Percentiles rank a stretch among this genome's conserved stretches.
Conservation (phyloP, 768 basidiomycete species). For the Pleurotus tuber-regium region DNA sequence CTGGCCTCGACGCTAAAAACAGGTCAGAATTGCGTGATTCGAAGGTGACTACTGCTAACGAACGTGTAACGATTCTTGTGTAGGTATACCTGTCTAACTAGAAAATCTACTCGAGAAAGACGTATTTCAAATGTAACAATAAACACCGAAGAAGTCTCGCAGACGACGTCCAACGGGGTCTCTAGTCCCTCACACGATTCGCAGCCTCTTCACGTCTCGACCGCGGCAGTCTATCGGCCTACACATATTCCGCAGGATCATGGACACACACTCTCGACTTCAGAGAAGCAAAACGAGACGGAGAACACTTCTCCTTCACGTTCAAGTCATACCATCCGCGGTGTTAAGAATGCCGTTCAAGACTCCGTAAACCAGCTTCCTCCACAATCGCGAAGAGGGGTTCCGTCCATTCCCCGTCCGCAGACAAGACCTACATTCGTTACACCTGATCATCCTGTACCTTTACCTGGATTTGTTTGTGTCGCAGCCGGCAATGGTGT, state of each 20-base stretch:
- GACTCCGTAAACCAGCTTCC: background rate
- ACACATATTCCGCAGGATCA: too few species aligned
- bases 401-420: background rate
- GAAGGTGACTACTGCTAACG: too few species aligned
- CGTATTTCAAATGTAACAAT: background rate
- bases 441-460: background rate
- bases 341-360: background rate
- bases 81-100: background rate
- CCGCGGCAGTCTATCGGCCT: too few species aligned
- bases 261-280: too few species aligned
- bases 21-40: background rate
- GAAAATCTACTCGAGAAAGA: background rate
- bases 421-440: background rate
- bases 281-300: too few species aligned
- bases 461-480: background rate
- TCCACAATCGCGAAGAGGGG: background rate
- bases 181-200: background rate
- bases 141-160: background rate
- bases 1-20: background rate
- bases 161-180: background rate
- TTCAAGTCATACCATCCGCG: background rate
- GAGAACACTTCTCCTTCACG: background rate
- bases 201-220: too few species aligned
- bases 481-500: background rate
- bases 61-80: too few species aligned